Evolutionary conservation across 306 rosid species (phyloP), one percentile per base, ranked within the genome.

Genomic region (Pterocarpus santalinus): DNA sequence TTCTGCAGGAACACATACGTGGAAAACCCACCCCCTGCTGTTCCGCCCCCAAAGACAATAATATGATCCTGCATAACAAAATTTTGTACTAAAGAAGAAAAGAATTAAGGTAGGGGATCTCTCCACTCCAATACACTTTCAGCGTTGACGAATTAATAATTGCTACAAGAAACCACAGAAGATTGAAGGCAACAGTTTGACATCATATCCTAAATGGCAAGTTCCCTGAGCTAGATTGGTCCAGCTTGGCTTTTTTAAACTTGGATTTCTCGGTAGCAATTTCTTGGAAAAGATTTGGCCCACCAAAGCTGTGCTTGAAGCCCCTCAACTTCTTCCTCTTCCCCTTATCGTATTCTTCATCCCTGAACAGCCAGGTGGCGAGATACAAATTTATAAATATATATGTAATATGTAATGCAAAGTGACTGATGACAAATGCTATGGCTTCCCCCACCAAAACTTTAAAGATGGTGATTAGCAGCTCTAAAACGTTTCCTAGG

Each of bases 271-370:
- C 75, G 4, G 58, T 57, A 14, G 98, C 93, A 55, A 88, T 76
- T 79, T 80, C 83, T 90, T 95, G 98, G 84, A 95, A 95, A 65
- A 85, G 92, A 82, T 95, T 95, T 33, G 89, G 80, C 53, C 96
- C 96, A 34, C 85, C 93, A 65, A 84, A 88, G 35, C 72, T 81
- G 2, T 65, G 83, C 82, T 90, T 90, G 38, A 74, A 66, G n/a
- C 43, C 72, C 81, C 87, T 88, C 13, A 95, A 16, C 89, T 91
- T 95, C 91, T 89, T 95, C 80, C 93, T 91, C 87, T 88, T 95
- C 58, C 99, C 99, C 74, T 65, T 82, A 36, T 95, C 99, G 43
- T 88, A 90, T 79, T 93, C 98, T 83, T 95, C 97, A 66, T 95
- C 99, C 98, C 99, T 95, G 80, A n/a, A 77, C 58, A 85, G 34